Evolutionary conservation across 257 asterid genomes (phyloP).

Genomic region (Capsicum pubescens): DNA sequence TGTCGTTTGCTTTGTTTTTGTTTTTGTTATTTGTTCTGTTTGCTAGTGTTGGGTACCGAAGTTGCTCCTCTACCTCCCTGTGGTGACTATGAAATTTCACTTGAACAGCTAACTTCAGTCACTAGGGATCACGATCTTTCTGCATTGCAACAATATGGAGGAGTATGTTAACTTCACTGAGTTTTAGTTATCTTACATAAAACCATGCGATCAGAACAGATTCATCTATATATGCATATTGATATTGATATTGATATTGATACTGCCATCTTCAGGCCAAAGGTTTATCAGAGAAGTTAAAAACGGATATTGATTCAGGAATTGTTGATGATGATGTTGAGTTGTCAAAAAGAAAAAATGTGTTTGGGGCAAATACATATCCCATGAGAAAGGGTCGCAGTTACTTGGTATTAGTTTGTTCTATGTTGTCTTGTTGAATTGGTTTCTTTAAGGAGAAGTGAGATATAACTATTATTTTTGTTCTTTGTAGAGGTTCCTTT

Average conservation of each 20-base stretch:
- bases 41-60: conserved; percentile 66
- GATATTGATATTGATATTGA: conserved; percentile 23
- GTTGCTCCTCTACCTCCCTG: conserved; percentile 63
- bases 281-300: conserved; percentile 71
- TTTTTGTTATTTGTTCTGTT: conserved; percentile 37
- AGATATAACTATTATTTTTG: conserved; percentile 24
- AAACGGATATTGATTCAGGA: conserved; percentile 69
- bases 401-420: conserved; percentile 62
- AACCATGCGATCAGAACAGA: background rate
- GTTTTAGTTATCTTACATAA: conserved; percentile 2
- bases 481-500: conserved; percentile 71
- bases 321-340: conserved; percentile 61
- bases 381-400: conserved; percentile 86
- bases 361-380: conserved; percentile 86
- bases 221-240: background rate
- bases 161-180: conserved; percentile 56
- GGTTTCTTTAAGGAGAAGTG: conserved; percentile 7
- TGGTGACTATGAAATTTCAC: conserved; percentile 71
- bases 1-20: conserved; percentile 23
- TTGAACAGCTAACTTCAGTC: conserved; percentile 77
- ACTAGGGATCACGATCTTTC: conserved; percentile 68
- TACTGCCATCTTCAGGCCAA: conserved; percentile 54
- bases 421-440: conserved; percentile 26
- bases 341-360: conserved; percentile 56
- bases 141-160: conserved; percentile 82